Base-by-base conservation (phyloP, 2,329 filamentous ascomycete species). In the Immersiporthe knoxdaviesiana region DNA sequence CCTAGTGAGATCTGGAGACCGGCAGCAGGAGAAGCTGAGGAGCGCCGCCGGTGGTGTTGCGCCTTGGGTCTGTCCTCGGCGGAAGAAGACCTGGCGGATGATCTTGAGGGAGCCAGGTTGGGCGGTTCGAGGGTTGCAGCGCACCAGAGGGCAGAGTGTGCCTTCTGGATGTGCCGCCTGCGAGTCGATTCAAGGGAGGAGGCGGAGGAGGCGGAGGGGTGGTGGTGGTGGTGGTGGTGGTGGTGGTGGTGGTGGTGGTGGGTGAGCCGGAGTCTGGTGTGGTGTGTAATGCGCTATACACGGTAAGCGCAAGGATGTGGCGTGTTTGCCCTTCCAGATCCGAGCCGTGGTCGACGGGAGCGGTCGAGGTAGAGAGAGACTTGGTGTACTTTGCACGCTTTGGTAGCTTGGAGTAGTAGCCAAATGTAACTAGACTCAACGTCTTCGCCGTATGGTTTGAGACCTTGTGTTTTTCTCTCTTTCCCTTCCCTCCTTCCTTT, bases 91-190 rank as follows among this genome's bases (percentile, higher is more conserved):
- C 85, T 85, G 74, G 82, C 81, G 74, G 80, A 78, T 71, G 77
- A 76, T 73, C 80, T 82, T 80, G 81, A 77, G 74, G 83, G 81
- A 80, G 84, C 85, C 86, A 88, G 83, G 74, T 80, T 84, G 79
- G 56, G 73, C 72, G 74, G 73, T 64, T 63, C 24, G 68, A 73
- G n/a, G n/a, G 71, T 67, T 72, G 70, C 70, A 68, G 72, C 71
- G 68, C 54, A 73, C 72, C 73, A 74, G 75, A 73, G 68, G 69
- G 71, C 69, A 68, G 63, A 10, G 27, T 35, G 58, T 50, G 69
- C 67, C 69, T 66, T 63, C 66, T 66, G 69, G 63, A 66, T 56
- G 65, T 58, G 67, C 69, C 52, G 69, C 50, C 61, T 39, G 39
- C 41, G 44, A 47, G 44, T 21, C 10, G n/a, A n/a, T 44, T 62